These are phyloP conservation scores for Elongisporangium anandrum DNA, from an alignment of 352 stramenopile genomes.

Conservation along the genomic window DNA sequence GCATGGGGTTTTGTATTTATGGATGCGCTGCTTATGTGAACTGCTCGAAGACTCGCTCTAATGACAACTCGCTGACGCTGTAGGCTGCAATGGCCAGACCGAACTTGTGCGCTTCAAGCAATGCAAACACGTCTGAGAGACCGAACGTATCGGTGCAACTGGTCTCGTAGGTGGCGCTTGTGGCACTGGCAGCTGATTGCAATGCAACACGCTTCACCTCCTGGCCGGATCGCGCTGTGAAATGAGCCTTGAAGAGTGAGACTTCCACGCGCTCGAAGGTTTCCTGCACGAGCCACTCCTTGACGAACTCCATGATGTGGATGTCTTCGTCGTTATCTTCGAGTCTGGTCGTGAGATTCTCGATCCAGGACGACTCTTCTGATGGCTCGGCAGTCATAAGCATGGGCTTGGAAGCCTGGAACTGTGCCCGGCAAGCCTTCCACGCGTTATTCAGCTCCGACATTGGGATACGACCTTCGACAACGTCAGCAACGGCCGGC, in stretches of 20 bases:
- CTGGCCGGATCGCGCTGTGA: constrained; percentile 40
- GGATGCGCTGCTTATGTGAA: constrained; percentile 54
- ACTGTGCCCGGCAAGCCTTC: constrained; percentile 35
- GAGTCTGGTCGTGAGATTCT: background rate
- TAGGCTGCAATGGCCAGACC: constrained; percentile 84
- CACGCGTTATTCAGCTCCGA: constrained; percentile 49
- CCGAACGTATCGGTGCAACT: constrained; percentile 56
- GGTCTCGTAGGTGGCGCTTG: constrained; percentile 63
- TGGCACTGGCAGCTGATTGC: constrained; percentile 47
- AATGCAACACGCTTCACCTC: constrained; percentile 38
- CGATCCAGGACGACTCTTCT: background rate
- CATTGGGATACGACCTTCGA: constrained; percentile 19
- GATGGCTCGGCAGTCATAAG: background rate
- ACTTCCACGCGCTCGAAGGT: constrained; percentile 53
- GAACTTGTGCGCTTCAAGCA: constrained; percentile 75
- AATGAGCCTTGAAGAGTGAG: constrained; percentile 38
- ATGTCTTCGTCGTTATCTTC: constrained; percentile 11
- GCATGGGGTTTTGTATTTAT: too few relatives aligned
- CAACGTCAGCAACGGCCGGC: constrained; percentile 8
- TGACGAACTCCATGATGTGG: constrained; percentile 57
- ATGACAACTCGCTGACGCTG: constrained; percentile 87
- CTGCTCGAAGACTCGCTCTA: constrained; percentile 93
- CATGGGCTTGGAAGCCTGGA: constrained; percentile 10
- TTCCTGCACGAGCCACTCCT: constrained; percentile 75
- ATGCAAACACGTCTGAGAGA: constrained; percentile 73